A percentile compares a stretch with the other conserved stretches of the same genome.
phyloP scores from a whole-genome alignment of 176 grass and related monocot species.

The Cymbopogon citratus region DNA sequence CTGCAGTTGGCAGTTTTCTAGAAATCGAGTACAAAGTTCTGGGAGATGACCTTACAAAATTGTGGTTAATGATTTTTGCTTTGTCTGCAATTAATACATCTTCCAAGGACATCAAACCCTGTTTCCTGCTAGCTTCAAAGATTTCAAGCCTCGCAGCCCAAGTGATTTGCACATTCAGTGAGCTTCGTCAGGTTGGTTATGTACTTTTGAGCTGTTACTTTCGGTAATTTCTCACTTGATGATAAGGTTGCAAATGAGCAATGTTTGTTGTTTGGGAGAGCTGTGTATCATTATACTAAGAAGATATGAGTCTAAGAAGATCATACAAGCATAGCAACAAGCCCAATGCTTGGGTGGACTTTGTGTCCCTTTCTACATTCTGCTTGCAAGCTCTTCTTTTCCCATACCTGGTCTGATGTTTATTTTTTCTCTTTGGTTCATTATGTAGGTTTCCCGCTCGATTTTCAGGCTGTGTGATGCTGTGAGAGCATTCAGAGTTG shows the following conservation, averaged over 20 bases:
- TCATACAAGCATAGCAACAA: background rate
- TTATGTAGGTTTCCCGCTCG: slow-evolving; percentile 58
- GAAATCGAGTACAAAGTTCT: slow-evolving; percentile 92
- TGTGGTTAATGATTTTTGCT: slow-evolving; percentile 88
- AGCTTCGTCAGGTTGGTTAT: slow-evolving; percentile 92
- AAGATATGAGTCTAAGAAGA: background rate
- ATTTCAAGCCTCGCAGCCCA: slow-evolving; percentile 68
- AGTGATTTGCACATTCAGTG: slow-evolving; percentile 72
- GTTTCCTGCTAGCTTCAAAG: slow-evolving; percentile 54
- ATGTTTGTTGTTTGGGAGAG: background rate
- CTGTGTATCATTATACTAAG: background rate
- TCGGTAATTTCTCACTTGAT: background rate
- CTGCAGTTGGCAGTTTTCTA: slow-evolving; percentile 60
- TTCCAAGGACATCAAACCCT: slow-evolving; percentile 55
- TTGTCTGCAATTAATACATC: slow-evolving; percentile 66
- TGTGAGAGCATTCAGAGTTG: slow-evolving; percentile 59
- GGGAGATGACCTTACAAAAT: slow-evolving; percentile 52
- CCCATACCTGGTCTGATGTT: background rate
- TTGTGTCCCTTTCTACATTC: slow-evolving; percentile 7
- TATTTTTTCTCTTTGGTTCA: slow-evolving; percentile 10
- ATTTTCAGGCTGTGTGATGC: slow-evolving; percentile 75
- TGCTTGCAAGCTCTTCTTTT: slow-evolving; percentile 1
- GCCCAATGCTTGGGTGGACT: background rate
- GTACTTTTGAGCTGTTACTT: slow-evolving; percentile 18
- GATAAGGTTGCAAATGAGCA: background rate